These are phyloP conservation scores for Zarea fungicola DNA, from an alignment of 2,329 filamentous ascomycete genomes.

Conservation along the genomic window DNA sequence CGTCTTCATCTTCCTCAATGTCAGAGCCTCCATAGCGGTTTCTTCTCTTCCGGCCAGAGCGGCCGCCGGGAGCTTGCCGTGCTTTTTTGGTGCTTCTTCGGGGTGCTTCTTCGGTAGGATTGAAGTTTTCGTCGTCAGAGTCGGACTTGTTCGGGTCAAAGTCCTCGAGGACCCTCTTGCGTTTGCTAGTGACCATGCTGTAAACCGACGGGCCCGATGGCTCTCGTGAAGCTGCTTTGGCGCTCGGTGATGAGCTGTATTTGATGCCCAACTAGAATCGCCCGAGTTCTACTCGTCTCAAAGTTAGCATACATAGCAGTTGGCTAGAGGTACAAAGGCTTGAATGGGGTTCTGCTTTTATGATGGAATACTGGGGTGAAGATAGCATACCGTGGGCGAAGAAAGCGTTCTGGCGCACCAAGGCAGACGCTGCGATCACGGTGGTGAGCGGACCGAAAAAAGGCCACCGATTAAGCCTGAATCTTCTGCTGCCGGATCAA, in stretches of 20 bases:
- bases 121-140: conserved; percentile 61
- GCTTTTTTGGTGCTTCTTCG: conserved; percentile 38
- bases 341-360: too few relatives aligned
- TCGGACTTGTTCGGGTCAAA: conserved; percentile 66
- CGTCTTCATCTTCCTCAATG: conserved; percentile 56
- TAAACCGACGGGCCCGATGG: not conserved
- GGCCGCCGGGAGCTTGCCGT: conserved; percentile 31
- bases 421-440: conserved; percentile 2
- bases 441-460: conserved; percentile 1
- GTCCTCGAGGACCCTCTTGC: conserved; percentile 53
- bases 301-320: too few relatives aligned
- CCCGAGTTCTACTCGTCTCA: not conserved
- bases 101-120: conserved; percentile 44
- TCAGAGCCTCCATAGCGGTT: conserved; percentile 54
- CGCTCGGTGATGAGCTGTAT: not conserved
- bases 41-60: conserved; percentile 30
- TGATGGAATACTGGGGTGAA: not conserved
- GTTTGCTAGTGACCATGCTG: conserved; percentile 33
- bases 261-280: not conserved
- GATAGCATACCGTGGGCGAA: not conserved
- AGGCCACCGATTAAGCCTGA: not conserved
- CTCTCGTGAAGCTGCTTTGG: not conserved
- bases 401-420: conserved; percentile 3
- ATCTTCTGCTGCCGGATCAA: not conserved
- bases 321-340: too few relatives aligned